These are phyloP conservation scores for Tuber magnatum DNA, from an alignment of 495 filamentous ascomycete genomes.

Conservation along the genomic window DNA sequence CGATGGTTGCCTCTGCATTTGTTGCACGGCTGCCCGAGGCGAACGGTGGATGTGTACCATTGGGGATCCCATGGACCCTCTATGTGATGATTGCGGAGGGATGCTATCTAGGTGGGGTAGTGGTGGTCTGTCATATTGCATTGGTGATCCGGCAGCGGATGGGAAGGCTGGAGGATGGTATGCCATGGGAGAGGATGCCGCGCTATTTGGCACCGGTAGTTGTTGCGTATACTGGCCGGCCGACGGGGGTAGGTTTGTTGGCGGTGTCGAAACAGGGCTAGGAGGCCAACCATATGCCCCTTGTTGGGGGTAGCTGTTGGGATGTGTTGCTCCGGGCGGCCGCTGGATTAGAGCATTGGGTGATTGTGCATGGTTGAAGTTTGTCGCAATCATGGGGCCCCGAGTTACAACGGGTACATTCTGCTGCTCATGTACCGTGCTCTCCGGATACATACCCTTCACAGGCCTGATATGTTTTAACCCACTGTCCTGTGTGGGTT, in stretches of 20 bases:
- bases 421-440: conserved; percentile 79
- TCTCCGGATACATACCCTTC: conserved; percentile 95
- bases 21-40: conserved; percentile 24
- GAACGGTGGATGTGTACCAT: conserved; percentile 38
- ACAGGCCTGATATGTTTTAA: conserved; percentile 74
- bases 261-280: conserved; percentile 39
- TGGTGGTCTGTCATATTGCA: conserved; percentile 38
- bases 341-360: conserved; percentile 29
- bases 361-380: conserved; percentile 32
- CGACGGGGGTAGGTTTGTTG: conserved; percentile 35
- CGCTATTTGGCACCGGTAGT: conserved; percentile 31
- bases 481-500: conserved; percentile 71
- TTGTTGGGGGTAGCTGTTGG: conserved; percentile 35
- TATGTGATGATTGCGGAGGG: conserved; percentile 33
- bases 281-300: conserved; percentile 37
- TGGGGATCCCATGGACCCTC: conserved; percentile 35
- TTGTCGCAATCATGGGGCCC: conserved; percentile 37
- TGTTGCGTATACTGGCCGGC: conserved; percentile 32
- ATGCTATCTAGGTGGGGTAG: conserved; percentile 35
- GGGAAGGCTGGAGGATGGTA: conserved; percentile 33
- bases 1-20: conserved; percentile 29
- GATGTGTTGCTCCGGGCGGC: conserved; percentile 36
- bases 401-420: conserved; percentile 50
- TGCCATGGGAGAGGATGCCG: conserved; percentile 36
- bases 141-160: conserved; percentile 28